phyloP scores from a whole-genome alignment of 352 stramenopile species.

The Phytophthora litchii region DNA sequence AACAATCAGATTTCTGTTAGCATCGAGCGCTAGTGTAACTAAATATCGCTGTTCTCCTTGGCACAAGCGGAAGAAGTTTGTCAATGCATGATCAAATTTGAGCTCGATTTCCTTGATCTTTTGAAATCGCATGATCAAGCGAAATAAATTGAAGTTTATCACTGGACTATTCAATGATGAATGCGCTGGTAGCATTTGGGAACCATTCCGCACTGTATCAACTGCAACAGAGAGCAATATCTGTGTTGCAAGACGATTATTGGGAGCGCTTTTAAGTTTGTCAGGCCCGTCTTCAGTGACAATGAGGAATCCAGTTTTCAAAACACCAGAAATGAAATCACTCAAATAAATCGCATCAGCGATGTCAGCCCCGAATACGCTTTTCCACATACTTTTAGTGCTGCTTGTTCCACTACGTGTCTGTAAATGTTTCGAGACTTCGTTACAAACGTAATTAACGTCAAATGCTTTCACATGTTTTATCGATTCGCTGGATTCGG shows the following conservation, averaged over 20 bases:
- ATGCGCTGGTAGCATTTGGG: background rate
- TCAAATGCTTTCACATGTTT: conserved; percentile 42
- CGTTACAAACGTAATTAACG: conserved; percentile 30
- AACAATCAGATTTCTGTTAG: conserved; percentile 38
- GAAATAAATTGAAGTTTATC: conserved; percentile 53
- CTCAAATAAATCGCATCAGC: conserved; percentile 44
- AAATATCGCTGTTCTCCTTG: conserved; percentile 55
- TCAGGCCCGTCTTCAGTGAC: background rate
- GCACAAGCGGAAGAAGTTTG: conserved; percentile 41
- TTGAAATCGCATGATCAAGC: conserved; percentile 44
- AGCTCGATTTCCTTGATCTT: conserved; percentile 59
- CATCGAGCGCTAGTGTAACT: conserved; percentile 44
- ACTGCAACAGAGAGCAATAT: conserved; percentile 48
- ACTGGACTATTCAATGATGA: background rate
- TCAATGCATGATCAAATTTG: conserved; percentile 52
- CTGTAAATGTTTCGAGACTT: conserved; percentile 44
- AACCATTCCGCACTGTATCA: conserved; percentile 49
- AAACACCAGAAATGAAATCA: conserved; percentile 49
- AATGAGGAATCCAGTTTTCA: conserved; percentile 44
- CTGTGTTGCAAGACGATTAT: conserved; percentile 38
- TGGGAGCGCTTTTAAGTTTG: conserved; percentile 3
- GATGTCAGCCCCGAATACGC: conserved; percentile 41
- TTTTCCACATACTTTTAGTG: conserved; percentile 52
- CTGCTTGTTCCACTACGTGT: conserved; percentile 35
- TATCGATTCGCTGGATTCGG: conserved; percentile 27